Percentiles rank a stretch among this genome's conserved stretches.
Conservation (phyloP, 208 protist genomes). For the Leptomonas pyrrhocoris region DNA sequence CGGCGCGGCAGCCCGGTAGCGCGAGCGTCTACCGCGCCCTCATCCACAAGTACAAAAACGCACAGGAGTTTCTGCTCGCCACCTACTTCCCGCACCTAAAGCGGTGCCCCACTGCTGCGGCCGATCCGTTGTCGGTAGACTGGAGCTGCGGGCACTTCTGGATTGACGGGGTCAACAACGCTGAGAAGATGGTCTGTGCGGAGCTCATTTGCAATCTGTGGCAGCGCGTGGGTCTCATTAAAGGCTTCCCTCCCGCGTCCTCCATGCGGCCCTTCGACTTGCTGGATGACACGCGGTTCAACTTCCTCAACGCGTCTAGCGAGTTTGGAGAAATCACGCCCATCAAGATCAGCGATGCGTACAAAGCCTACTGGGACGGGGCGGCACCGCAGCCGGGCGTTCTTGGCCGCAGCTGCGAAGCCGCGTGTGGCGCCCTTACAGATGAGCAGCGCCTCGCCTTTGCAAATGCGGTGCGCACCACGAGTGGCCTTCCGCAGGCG, state of each 20-base stretch:
- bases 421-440: conserved; percentile 18
- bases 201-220: conserved; percentile 83
- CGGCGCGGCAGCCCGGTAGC: conserved; percentile 5
- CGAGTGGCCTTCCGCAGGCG: conserved; percentile 19
- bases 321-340: conserved; percentile 43
- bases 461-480: conserved; percentile 34
- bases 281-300: conserved; percentile 70
- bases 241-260: conserved; percentile 73
- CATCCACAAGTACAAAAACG: conserved; percentile 41
- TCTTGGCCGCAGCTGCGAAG: conserved; percentile 5
- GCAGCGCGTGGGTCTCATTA: conserved; percentile 57
- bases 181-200: conserved; percentile 66
- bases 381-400: neutral
- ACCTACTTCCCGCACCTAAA: conserved; percentile 74
- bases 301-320: conserved; percentile 42
- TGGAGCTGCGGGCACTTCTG: conserved; percentile 50
- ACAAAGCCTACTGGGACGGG: conserved; percentile 21
- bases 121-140: conserved; percentile 21
- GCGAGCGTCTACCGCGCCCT: conserved; percentile 22
- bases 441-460: conserved; percentile 44
- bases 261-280: conserved; percentile 84
- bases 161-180: conserved; percentile 70
- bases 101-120: neutral
- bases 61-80: conserved; percentile 42
- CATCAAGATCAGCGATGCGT: conserved; percentile 34